Evolutionary conservation across 306 rosid species (phyloP).

Genomic region (Vigna mungo): DNA sequence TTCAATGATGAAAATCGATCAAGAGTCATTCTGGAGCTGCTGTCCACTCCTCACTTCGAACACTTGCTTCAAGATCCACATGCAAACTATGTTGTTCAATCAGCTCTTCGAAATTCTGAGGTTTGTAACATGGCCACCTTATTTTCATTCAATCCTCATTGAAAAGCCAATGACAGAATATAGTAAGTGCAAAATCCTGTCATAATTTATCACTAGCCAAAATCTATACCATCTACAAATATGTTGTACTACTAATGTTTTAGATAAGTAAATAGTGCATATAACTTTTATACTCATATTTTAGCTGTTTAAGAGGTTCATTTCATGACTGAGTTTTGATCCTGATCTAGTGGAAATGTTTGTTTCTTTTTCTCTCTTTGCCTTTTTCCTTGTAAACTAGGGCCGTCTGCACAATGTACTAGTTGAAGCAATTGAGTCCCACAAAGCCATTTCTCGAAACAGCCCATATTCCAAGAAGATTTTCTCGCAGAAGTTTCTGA

Average conservation of each 20-base stretch:
- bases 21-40: slow-evolving; percentile 56
- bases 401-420: slow-evolving; percentile 55
- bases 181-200: slow-evolving; percentile 6
- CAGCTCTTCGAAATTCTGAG: slow-evolving; percentile 60
- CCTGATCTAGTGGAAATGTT: not conserved
- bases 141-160: not conserved
- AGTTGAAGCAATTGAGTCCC: slow-evolving; percentile 65
- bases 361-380: not conserved
- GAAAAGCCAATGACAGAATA: not conserved
- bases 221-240: not conserved
- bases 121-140: slow-evolving; percentile 36
- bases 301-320: slow-evolving; percentile 24
- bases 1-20: slow-evolving; percentile 50
- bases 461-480: slow-evolving; percentile 69
- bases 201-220: slow-evolving; percentile 1
- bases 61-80: slow-evolving; percentile 70
- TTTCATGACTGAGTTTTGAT: slow-evolving; percentile 26
- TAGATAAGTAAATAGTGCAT: slow-evolving; percentile 15
- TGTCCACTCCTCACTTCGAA: slow-evolving; percentile 58
- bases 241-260: not conserved
- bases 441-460: slow-evolving; percentile 54
- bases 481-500: slow-evolving; percentile 61
- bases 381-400: slow-evolving; percentile 44
- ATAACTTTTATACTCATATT: not conserved
- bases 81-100: slow-evolving; percentile 74